phyloP scores from a whole-genome alignment of 2,329 filamentous ascomycete genomes.

The Penicillium sp. region DNA sequence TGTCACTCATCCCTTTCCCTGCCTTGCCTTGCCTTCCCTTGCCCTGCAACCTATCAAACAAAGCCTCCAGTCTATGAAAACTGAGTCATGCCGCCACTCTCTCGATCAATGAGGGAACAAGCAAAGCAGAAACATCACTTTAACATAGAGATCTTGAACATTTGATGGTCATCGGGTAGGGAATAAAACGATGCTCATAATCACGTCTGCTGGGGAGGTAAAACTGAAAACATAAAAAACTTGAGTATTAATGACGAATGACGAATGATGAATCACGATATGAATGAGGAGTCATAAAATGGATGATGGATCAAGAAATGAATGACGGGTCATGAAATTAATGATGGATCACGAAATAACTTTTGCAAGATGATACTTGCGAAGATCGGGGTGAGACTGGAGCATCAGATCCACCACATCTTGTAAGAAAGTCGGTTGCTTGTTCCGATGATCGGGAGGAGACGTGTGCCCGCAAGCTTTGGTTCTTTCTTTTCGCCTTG shows the following conservation, averaged over 20 bases:
- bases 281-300: too few relatives aligned
- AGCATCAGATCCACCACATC: slow-evolving; percentile 20
- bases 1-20: not conserved
- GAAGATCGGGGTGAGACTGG: not conserved
- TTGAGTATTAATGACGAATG: too few relatives aligned
- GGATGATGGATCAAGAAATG: too few relatives aligned
- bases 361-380: not conserved
- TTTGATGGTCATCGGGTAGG: not conserved
- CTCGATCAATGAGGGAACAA: not conserved
- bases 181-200: too few relatives aligned
- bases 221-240: too few relatives aligned
- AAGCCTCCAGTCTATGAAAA: not conserved
- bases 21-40: too few relatives aligned
- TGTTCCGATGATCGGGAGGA: slow-evolving; percentile 10
- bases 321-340: too few relatives aligned
- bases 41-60: not conserved
- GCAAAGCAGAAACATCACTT: not conserved
- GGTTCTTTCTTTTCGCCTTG: not conserved
- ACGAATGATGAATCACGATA: too few relatives aligned
- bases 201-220: too few relatives aligned
- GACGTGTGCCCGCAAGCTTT: not conserved
- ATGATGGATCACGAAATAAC: not conserved
- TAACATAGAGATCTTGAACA: not conserved
- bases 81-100: not conserved
- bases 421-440: slow-evolving; percentile 8